Base-by-base conservation (phyloP, 257 asterid species). In the Jacaranda mimosifolia region DNA sequence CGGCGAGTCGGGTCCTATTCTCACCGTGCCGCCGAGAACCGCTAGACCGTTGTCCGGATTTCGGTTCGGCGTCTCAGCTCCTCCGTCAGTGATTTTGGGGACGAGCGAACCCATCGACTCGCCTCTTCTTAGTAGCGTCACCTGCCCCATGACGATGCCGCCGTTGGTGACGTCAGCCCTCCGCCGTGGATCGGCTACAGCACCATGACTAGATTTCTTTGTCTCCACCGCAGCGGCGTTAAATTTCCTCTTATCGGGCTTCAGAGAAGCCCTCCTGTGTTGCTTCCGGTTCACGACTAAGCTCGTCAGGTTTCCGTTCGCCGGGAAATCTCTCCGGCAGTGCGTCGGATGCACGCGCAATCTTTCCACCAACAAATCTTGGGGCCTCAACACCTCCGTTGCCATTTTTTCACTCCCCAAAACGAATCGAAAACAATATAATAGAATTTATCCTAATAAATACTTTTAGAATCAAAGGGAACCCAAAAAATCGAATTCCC, bases 81-180 rank as follows among this genome's bases (percentile, higher is more conserved):
- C 14, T 9, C 72, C 53, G 58, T 67, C 79, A 8, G 43, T 65
- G 11, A 68, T 82, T 35, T 75, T 81, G 5, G 85, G 42, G 53
- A 85, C 83, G 26, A 91, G 40, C 32, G 88, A 89, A 65, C 79
- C 86, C 78, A 89, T 36, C 68, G 97, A 89, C 58, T 87, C 89
- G 40, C 87, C 89, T 48, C 89, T 68, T 38, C 72, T 80, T 79
- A 85, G 46, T 4, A 82, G 45, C 55, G 78, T 82, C n/a, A 82
- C 82, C 66, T 70, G 43, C 59, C 80, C 80, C 80, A 55, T 68
- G 43, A 68, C 64, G 18, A 68, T 52, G 43, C 63, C 70, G 43
- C 17, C 52, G 51, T 74, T n/a, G 9, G 4, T 7, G 11, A 11
- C 39, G 11, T 35, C 80, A 40, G 18, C 58, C 77, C 5, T 69